Conservation (phyloP, 108 stramenopile genomes). For the Skeletonema tropicum region DNA sequence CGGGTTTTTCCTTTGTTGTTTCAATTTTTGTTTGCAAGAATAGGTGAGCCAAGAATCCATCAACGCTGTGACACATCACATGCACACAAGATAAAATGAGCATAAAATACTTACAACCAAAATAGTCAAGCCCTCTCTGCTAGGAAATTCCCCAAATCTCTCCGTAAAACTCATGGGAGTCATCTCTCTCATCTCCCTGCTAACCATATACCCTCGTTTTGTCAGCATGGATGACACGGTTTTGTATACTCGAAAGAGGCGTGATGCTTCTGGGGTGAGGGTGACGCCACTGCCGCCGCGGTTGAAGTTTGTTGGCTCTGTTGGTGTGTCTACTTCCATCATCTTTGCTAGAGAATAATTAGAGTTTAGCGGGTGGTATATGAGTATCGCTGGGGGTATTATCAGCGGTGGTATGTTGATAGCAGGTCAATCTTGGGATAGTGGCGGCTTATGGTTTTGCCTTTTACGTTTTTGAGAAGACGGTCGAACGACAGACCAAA, state of each 20-base stretch:
- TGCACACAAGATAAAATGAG: slow-evolving; percentile 3
- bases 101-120: slow-evolving; percentile 57
- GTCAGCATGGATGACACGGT: slow-evolving; percentile 89
- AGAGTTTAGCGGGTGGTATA: neutral
- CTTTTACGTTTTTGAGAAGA: too few relatives aligned
- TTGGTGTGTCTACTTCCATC: slow-evolving; percentile 4
- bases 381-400: too few relatives aligned
- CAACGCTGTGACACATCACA: neutral
- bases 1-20: slow-evolving; percentile 78
- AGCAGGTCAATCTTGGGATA: too few relatives aligned
- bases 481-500: too few relatives aligned
- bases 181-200: slow-evolving; percentile 84
- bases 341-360: neutral
- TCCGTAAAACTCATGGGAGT: slow-evolving; percentile 76
- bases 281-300: slow-evolving; percentile 26
- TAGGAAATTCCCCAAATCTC: slow-evolving; percentile 85
- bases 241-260: slow-evolving; percentile 92
- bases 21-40: neutral
- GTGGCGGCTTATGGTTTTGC: too few relatives aligned
- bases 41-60: neutral
- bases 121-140: slow-evolving; percentile 81
- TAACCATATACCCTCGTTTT: slow-evolving; percentile 92
- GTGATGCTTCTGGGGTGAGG: slow-evolving; percentile 78
- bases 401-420: too few relatives aligned
- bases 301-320: slow-evolving; percentile 6